Percentiles rank a stretch among this genome's conserved stretches.
Conservation (phyloP, 441 rosid species). For the Manihot esculenta region DNA sequence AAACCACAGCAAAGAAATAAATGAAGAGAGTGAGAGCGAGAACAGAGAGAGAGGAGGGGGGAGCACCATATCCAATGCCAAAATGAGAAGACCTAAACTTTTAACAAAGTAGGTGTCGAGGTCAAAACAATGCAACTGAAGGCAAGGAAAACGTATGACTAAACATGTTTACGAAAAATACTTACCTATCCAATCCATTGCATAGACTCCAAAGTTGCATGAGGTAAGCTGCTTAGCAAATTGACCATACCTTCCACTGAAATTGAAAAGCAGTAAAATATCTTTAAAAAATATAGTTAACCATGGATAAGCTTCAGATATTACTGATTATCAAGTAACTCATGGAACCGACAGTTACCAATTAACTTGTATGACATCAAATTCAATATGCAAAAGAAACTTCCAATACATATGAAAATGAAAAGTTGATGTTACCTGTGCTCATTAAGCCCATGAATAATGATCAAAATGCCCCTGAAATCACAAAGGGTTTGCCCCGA, state of each 20-base stretch:
- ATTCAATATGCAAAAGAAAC: neutral
- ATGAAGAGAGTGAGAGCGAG: no score
- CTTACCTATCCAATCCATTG: constrained; percentile 97
- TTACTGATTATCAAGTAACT: neutral
- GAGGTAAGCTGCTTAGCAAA: constrained; percentile 82
- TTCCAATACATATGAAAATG: neutral
- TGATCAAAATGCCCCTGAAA: constrained; percentile 81
- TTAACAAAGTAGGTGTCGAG: neutral
- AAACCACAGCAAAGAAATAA: neutral
- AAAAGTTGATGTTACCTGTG: constrained; percentile 57
- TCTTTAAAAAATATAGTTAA: neutral
- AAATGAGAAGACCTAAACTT: neutral
- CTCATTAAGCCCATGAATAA: constrained; percentile 91
- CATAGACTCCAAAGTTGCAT: constrained; percentile 69
- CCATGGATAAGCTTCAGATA: neutral
- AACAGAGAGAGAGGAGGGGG: no score
- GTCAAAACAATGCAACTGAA: neutral
- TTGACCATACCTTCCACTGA: constrained; percentile 87
- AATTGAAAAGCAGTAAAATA: constrained; percentile 11
- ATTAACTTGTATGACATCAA: neutral
- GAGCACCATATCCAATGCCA: neutral
- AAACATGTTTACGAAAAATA: constrained; percentile 4
- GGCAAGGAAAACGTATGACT: constrained; percentile 14
- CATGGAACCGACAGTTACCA: neutral
- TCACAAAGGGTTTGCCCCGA: constrained; percentile 14